These are phyloP conservation scores for Phytophthora lateralis DNA, from an alignment of 352 stramenopile species.

Conservation along the genomic window DNA sequence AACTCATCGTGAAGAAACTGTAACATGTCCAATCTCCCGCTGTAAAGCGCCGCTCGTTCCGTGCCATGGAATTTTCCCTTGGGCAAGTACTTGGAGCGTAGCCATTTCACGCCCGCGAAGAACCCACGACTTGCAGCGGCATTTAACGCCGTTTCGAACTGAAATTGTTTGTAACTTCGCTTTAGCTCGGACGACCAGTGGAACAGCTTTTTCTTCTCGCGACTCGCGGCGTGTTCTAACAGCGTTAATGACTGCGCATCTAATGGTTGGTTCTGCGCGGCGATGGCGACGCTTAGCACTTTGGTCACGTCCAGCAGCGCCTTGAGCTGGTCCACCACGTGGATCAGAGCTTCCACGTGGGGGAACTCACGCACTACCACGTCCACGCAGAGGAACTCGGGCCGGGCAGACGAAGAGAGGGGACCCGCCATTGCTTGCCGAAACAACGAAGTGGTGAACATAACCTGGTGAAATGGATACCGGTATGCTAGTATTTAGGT, in stretches of 20 bases:
- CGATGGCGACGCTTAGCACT: constrained; percentile 35
- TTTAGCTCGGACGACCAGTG: constrained; percentile 46
- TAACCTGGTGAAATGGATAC: not conserved
- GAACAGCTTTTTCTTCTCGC: constrained; percentile 36
- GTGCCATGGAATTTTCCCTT: constrained; percentile 45
- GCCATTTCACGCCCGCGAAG: constrained; percentile 33
- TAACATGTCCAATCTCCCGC: constrained; percentile 42
- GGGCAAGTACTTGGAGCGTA: constrained; percentile 35
- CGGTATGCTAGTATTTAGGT: not conserved
- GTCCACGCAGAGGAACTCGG: constrained; percentile 38
- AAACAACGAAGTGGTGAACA: not conserved
- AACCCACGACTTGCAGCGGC: constrained; percentile 29
- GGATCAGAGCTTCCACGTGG: constrained; percentile 31
- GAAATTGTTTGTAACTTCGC: constrained; percentile 41
- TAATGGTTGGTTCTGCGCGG: constrained; percentile 25
- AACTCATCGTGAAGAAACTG: constrained; percentile 41
- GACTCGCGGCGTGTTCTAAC: constrained; percentile 32
- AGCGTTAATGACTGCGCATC: constrained; percentile 22
- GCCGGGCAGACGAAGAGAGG: constrained; percentile 1
- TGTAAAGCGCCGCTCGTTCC: constrained; percentile 43
- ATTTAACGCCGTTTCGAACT: constrained; percentile 44
- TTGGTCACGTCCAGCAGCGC: constrained; percentile 38
- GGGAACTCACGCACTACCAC: constrained; percentile 30
- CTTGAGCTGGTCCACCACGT: constrained; percentile 35
- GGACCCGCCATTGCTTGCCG: constrained; percentile 13